Evolutionary conservation across 129 eudicot genomes (phyloP), one percentile per base, ranked within the genome.

Genomic region (Lactuca sativa): DNA sequence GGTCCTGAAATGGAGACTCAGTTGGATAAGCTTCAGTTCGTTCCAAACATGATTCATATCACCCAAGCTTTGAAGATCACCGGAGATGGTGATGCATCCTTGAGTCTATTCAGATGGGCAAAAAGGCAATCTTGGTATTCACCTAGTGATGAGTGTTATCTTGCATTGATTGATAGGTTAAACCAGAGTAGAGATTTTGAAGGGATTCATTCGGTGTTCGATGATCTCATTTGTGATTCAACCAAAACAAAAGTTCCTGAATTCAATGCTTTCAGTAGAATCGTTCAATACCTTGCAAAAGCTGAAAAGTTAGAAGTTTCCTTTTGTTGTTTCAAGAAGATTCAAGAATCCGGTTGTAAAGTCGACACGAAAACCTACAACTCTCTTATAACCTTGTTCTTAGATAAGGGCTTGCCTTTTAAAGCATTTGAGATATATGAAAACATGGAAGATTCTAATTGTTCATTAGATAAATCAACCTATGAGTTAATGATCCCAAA

Each of bases 1-100:
- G 97, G 99, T 0, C 99, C 99, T 56, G 97, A 95, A 17, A 90
- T 95, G 99, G 99, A 95, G 71, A 82, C 87, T 16, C 99, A 90
- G 8, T 76, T 95, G 72, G 99, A 95, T 67, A 90, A 82, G 34
- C 86, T 95, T 18, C 99, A 90, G 38, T 95, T 95, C 84, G 74
- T 90, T 34, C 99, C 99, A 0, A 95, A 83, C 43, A 90, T 95
- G 91, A 77, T 78, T 62, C 97, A 95, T 68, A 52, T 95, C 25
- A 66, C 75, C 12, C 97, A 95, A 77, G 90, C 96, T 12, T 64
- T 95, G 77, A 90, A 85, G 83, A 56, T 87, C 56, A 75, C 81
- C 4, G 82, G 73, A 36, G 93, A 90, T 18, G 86, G 79, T 15
- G 90, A 87, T 61, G 84, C 84, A 17, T 79, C 82, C 12, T 56